These are phyloP conservation scores for Entonaema liquescens DNA, from an alignment of 495 filamentous ascomycete species.

Conservation along the genomic window DNA sequence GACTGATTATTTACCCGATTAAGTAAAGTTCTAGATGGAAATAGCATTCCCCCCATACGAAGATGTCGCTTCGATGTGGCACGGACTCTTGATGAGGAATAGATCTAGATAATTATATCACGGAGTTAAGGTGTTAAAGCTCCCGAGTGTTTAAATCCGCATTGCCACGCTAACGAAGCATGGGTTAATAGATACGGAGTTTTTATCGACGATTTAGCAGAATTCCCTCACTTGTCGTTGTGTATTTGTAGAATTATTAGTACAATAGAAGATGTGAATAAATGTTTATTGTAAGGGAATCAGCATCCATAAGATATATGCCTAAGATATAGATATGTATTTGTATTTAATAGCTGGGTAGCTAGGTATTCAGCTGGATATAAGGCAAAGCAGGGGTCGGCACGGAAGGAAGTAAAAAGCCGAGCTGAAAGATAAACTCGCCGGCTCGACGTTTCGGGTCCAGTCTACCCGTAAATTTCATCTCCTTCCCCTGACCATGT, in stretches of 20 bases:
- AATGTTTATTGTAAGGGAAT: too few species aligned
- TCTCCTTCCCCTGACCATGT: conserved; percentile 16
- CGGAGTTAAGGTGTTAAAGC: neutral
- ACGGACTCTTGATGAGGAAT: neutral
- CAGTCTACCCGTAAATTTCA: neutral
- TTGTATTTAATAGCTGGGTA: too few species aligned
- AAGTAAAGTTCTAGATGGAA: too few species aligned
- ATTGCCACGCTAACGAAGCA: neutral
- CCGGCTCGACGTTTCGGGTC: conserved; percentile 22
- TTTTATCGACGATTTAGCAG: neutral
- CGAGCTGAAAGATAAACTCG: conserved; percentile 25
- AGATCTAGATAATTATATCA: neutral
- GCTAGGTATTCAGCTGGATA: neutral
- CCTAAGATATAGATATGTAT: neutral
- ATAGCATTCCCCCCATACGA: too few species aligned
- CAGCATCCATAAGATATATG: too few species aligned
- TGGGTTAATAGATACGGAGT: neutral
- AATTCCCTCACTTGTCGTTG: neutral
- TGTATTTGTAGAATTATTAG: too few species aligned
- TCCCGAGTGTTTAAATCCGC: neutral
- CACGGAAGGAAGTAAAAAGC: conserved; percentile 35
- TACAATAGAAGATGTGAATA: too few species aligned
- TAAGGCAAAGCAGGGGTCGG: conserved; percentile 12
- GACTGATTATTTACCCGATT: too few species aligned
- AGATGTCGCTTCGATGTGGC: neutral